Conservation (phyloP, 1,139 yeast genomes). For the Meyerozyma smithsonii region DNA sequence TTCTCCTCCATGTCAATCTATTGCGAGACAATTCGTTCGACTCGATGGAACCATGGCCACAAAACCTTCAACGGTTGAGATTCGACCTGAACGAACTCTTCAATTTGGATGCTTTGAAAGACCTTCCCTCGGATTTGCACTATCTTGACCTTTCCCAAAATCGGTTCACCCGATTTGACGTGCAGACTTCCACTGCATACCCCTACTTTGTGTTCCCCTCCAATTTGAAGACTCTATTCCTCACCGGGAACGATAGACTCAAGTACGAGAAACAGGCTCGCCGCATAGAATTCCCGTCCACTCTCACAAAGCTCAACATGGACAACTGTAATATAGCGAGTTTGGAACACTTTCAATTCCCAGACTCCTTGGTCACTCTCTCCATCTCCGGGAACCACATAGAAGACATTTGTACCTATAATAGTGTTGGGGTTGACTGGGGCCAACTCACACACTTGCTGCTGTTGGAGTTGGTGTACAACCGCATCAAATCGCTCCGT, state of each 20-base stretch:
- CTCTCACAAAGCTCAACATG: slow-evolving; percentile 15
- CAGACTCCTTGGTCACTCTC: slow-evolving; percentile 19
- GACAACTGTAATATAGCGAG: slow-evolving; percentile 19
- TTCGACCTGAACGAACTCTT: not conserved
- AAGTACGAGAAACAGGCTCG: slow-evolving; percentile 4
- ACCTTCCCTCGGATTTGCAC: slow-evolving; percentile 1
- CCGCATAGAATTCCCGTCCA: slow-evolving; percentile 17
- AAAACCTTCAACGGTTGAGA: not conserved
- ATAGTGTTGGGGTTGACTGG: slow-evolving; percentile 19
- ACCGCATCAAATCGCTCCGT: slow-evolving; percentile 13
- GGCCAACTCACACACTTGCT: slow-evolving; percentile 12
- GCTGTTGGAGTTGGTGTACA: slow-evolving; percentile 12
- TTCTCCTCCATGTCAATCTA: not conserved
- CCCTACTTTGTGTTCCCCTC: slow-evolving; percentile 12
- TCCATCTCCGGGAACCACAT: slow-evolving; percentile 21
- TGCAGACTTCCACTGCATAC: slow-evolving; percentile 5
- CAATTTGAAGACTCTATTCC: slow-evolving; percentile 12
- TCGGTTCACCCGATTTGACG: slow-evolving; percentile 3
- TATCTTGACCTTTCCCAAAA: slow-evolving; percentile 11
- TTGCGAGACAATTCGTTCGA: not conserved
- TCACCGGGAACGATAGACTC: slow-evolving; percentile 13
- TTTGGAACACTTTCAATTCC: slow-evolving; percentile 22
- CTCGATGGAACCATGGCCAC: not conserved
- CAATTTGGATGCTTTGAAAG: not conserved
- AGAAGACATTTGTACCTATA: slow-evolving; percentile 14